These are phyloP conservation scores for Lenzites betulinus DNA, from an alignment of 768 basidiomycete genomes.

Conservation along the genomic window DNA sequence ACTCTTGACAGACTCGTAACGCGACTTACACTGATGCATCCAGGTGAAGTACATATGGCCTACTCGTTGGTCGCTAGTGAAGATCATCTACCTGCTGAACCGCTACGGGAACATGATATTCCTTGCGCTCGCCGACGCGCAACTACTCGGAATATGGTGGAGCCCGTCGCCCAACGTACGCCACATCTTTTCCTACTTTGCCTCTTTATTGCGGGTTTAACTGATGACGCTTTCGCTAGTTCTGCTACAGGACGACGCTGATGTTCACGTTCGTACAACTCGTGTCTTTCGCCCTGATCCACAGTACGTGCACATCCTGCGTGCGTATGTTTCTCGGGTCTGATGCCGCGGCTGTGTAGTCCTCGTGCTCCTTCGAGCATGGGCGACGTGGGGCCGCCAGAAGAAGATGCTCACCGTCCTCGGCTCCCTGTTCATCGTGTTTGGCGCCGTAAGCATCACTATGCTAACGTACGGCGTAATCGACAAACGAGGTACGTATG, in stretches of 20 bases:
- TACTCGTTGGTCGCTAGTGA: constrained; percentile 18
- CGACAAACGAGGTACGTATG: constrained; percentile 5
- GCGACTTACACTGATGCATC: neutral
- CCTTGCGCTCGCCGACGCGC: constrained; percentile 4
- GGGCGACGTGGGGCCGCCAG: constrained; percentile 20
- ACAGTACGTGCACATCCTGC: neutral
- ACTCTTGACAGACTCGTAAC: no score
- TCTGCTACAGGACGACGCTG: constrained; percentile 10
- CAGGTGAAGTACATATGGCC: constrained; percentile 23
- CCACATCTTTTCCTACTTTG: neutral
- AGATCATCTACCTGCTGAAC: constrained; percentile 19
- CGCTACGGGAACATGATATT: constrained; percentile 18
- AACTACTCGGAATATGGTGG: constrained; percentile 15
- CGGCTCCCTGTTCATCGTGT: constrained; percentile 5
- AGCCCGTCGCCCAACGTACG: constrained; percentile 1
- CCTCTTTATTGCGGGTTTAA: neutral
- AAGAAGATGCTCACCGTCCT: constrained; percentile 10
- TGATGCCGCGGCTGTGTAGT: constrained; percentile 1
- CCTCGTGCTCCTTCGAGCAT: constrained; percentile 18
- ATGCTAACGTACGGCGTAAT: constrained; percentile 12
- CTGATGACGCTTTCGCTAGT: neutral
- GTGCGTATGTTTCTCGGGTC: neutral
- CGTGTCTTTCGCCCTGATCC: constrained; percentile 13
- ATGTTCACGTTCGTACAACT: constrained; percentile 13
- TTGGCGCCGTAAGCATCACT: constrained; percentile 3